Evolutionary conservation across 768 basidiomycete genomes (phyloP).

Genomic region (Leccinum longicurvipes): DNA sequence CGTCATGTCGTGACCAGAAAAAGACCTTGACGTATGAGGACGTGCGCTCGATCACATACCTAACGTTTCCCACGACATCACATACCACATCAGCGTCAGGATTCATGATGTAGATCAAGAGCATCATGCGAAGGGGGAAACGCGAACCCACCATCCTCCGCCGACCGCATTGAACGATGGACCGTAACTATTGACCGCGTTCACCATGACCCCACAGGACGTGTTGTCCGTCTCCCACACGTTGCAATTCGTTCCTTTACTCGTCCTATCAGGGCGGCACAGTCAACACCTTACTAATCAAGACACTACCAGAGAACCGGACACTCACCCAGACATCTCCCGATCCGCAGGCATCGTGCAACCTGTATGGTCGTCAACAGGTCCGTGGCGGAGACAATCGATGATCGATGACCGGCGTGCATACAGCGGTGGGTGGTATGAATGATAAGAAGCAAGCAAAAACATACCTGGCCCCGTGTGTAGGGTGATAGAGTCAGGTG

Average conservation of each 20-base stretch:
- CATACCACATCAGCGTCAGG: neutral
- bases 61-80: neutral
- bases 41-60: slow-evolving; percentile 38
- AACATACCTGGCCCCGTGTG: slow-evolving; percentile 27
- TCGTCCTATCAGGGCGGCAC: slow-evolving; percentile 10
- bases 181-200: slow-evolving; percentile 30
- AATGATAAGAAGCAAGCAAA: neutral
- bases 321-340: slow-evolving; percentile 29
- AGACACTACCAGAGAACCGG: neutral
- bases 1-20: slow-evolving; percentile 36
- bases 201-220: slow-evolving; percentile 31
- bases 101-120: no score
- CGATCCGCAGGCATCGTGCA: slow-evolving; percentile 35
- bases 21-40: slow-evolving; percentile 34
- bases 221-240: slow-evolving; percentile 27
- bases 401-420: neutral
- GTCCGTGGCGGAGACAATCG: neutral
- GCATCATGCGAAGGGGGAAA: neutral
- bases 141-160: slow-evolving; percentile 33
- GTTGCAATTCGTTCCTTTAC: slow-evolving; percentile 29
- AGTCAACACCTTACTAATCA: neutral
- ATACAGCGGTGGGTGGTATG: neutral
- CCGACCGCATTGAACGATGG: slow-evolving; percentile 33
- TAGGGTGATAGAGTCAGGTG: slow-evolving; percentile 26
- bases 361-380: slow-evolving; percentile 8